These are phyloP conservation scores for Carnegiea gigantea DNA, from an alignment of 179 eudicot species.

Conservation along the genomic window DNA sequence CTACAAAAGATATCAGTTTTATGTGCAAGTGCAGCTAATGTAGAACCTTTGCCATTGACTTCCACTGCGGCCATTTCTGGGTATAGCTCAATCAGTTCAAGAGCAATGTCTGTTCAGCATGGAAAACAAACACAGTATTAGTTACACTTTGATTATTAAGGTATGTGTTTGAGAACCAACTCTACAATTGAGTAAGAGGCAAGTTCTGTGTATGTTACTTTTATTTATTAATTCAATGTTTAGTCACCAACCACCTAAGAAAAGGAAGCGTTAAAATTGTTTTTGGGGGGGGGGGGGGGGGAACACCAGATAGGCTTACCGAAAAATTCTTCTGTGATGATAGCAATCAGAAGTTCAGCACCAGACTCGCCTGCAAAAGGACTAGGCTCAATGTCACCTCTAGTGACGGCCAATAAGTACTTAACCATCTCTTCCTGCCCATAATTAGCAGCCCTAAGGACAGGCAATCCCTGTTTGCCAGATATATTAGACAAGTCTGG, in stretches of 20 bases:
- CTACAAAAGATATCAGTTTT: conserved; percentile 26
- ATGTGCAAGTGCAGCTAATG: conserved; percentile 24
- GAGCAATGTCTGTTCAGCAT: conserved; percentile 32
- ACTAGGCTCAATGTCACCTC: conserved; percentile 25
- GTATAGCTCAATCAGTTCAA: conserved; percentile 15
- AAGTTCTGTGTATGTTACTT: too few relatives aligned
- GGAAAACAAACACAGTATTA: not conserved
- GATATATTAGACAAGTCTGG: conserved; percentile 30
- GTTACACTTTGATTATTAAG: not conserved
- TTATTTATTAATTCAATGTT: too few relatives aligned
- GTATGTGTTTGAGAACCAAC: not conserved
- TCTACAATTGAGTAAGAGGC: not conserved
- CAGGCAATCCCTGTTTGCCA: conserved; percentile 18
- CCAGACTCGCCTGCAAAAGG: conserved; percentile 31
- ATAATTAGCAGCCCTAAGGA: conserved; percentile 28
- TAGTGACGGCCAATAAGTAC: conserved; percentile 24
- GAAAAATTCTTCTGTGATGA: conserved; percentile 22
- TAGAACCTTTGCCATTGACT: conserved; percentile 25
- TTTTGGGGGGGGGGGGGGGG: too few relatives aligned
- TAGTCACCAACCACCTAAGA: too few relatives aligned
- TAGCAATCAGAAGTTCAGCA: conserved; percentile 22
- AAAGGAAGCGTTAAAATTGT: too few relatives aligned
- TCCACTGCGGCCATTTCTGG: conserved; percentile 32
- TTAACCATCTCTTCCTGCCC: conserved; percentile 22
- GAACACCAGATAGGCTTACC: conserved; percentile 18